Evolutionary conservation across 441 rosid species (phyloP), one percentile per base, ranked within the genome.

Genomic region (Gossypium davidsonii): DNA sequence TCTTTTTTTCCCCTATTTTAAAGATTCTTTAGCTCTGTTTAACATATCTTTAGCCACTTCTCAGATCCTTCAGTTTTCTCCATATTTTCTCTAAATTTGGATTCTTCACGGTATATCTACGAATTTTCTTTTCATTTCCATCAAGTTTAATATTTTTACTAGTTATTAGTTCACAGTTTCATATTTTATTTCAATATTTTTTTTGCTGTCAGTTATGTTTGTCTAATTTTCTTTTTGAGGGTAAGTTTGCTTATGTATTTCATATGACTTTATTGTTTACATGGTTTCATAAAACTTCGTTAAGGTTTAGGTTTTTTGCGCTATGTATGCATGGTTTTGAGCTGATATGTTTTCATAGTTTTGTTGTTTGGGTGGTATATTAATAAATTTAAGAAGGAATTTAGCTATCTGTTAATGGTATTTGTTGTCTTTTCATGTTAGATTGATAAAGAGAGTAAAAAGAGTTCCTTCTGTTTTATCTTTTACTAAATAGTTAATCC

Each of bases 41-140:
- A 4, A 44, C 68, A 76, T 73, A 78, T 71, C 68, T 37, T 5
- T 49, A 20, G 81, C 80, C 72, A 78, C 81, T 78, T 72, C 78
- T 57, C 78, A 73, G 79, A 84, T 81, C 79, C 78, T 39, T 53
- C 63, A 7, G 44, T 74, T 61, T 46, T 76, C 63, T 49, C 74
- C 25, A 9, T 4, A 46, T 44, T 18, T 46, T 46, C 65, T 37
- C 68, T 67, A 26, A 46, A n/a, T 39, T 59, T 57, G 44, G 66
- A 26, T 65, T 51, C 25, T 0, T 59, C 71, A 3, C 63, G 81
- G 82, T 81, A 75, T 21, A n/a, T 71, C 70, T 25, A 1, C 69
- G 2, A 12, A 6, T 14, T 71, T 34, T 42, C 44, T n/a, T 49
- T 46, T 11, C 20, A 0, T 20, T 44, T 39, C 20, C 1, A 12